These are phyloP conservation scores for Rosa hybrid DNA, from an alignment of 331 rosid species.

Conservation along the genomic window DNA sequence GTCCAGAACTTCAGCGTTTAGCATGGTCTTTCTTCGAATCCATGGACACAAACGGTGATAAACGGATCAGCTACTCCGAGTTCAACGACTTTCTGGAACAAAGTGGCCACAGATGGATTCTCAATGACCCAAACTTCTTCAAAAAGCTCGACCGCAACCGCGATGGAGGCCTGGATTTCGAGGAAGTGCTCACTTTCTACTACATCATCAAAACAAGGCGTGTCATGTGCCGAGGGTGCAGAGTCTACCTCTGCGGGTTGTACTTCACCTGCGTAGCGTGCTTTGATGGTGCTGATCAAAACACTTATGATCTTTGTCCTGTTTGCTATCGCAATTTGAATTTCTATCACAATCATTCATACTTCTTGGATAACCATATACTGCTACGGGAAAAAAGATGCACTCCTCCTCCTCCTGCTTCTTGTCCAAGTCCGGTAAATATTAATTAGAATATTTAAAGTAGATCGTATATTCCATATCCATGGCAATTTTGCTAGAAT, in stretches of 20 bases:
- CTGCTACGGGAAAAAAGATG: not conserved
- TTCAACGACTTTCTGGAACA: not conserved
- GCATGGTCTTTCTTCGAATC: conserved; percentile 15
- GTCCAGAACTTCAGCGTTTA: not conserved
- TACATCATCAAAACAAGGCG: conserved; percentile 22
- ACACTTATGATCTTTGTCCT: conserved; percentile 25
- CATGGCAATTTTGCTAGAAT: not conserved
- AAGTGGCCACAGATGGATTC: conserved; percentile 2
- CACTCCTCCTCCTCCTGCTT: not conserved
- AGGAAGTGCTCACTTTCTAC: conserved; percentile 24
- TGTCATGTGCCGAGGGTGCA: conserved; percentile 14
- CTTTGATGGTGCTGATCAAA: conserved; percentile 13
- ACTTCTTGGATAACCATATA: conserved; percentile 2
- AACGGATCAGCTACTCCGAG: conserved; percentile 6
- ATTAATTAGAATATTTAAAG: not conserved
- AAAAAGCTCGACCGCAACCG: not conserved
- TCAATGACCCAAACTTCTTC: conserved; percentile 6
- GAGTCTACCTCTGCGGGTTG: conserved; percentile 13
- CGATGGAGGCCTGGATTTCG: conserved; percentile 11
- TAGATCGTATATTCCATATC: not conserved
- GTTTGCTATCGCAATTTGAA: conserved; percentile 8
- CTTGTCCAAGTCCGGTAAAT: not conserved
- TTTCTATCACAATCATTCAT: conserved; percentile 7
- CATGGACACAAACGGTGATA: conserved; percentile 12
- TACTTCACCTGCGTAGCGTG: conserved; percentile 26